Evolutionary conservation across 768 basidiomycete genomes (phyloP), one percentile per base, ranked within the genome.

Genomic region (Leccinum variicolor): DNA sequence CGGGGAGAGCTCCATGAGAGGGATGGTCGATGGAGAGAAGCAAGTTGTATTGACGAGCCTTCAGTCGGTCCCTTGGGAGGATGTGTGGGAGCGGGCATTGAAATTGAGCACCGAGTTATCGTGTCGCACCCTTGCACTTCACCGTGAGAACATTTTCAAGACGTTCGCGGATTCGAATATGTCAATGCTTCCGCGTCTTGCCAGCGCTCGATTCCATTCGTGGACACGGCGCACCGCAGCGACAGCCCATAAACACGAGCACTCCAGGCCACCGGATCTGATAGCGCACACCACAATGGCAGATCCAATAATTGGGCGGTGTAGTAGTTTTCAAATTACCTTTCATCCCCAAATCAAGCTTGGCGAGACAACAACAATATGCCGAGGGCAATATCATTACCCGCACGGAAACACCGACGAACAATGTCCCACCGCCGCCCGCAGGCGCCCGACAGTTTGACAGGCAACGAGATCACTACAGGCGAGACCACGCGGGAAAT

Each of bases 41-140:
- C n/a, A 50, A 50, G 49, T 28, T 9, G 31, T 29, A 50, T 29
- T 28, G 49, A 29, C 49, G n/a, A 31, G 49, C 41, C 41, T 28
- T 53, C 33, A 60, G 41, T 41, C 55, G 33, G 56, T 60, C 57
- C 62, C 66, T 70, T 64, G 65, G 58, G 61, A 69, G 73, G 62
- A 73, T 74, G 73, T 73, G 71, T 73, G 71, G 73, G 71, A 73
- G 71, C 71, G 71, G 71, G 71, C 73, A 67, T 73, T 73, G 71
- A 73, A 72, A 59, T 74, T 74, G 71, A 52, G 71, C 71, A 73
- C 71, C 69, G 63, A 74, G 73, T 73, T 73, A 72, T 72, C 72
- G 71, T 74, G 71, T 72, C 65, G 68, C 66, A 64, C 66, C 64
- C 59, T 59, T 58, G 64, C 46, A 46, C 68, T 72, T 72, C 72